These are phyloP conservation scores for Taphrina deformans DNA, from an alignment of 1,139 yeast genomes.

Conservation along the genomic window DNA sequence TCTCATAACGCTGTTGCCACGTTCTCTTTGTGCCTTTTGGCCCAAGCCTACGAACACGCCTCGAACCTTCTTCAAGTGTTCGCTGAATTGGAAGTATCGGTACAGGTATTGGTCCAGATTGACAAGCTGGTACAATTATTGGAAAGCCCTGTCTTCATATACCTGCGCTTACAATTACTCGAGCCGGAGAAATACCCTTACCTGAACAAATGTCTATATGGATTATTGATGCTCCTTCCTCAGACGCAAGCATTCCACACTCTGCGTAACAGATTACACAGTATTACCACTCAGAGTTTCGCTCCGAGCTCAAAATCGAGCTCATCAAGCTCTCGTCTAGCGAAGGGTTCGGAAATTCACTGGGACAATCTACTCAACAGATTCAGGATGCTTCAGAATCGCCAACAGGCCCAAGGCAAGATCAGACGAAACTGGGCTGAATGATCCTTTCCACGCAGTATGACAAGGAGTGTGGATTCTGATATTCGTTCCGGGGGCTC, in stretches of 20 bases:
- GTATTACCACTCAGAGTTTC: slow-evolving; percentile 45
- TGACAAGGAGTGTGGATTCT: not conserved
- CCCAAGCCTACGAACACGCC: slow-evolving; percentile 88
- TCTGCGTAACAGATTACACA: slow-evolving; percentile 70
- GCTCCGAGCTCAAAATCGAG: slow-evolving; percentile 4
- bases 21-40: slow-evolving; percentile 75
- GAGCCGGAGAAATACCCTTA: slow-evolving; percentile 84
- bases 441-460: too few relatives aligned
- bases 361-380: slow-evolving; percentile 13
- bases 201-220: slow-evolving; percentile 83
- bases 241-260: slow-evolving; percentile 91
- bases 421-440: not conserved
- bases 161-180: slow-evolving; percentile 73
- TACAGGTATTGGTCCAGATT: slow-evolving; percentile 69
- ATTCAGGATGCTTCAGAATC: slow-evolving; percentile 11
- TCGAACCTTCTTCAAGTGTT: slow-evolving; percentile 72
- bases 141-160: slow-evolving; percentile 87
- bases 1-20: slow-evolving; percentile 89
- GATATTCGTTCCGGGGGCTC: not conserved
- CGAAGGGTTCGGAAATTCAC: slow-evolving; percentile 10
- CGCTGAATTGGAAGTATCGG: slow-evolving; percentile 72
- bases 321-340: not conserved
- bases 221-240: slow-evolving; percentile 89
- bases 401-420: slow-evolving; percentile 4
- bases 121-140: slow-evolving; percentile 77